Base-by-base conservation (phyloP, 208 protist species). In the Acanthamoeba pearcei region DNA sequence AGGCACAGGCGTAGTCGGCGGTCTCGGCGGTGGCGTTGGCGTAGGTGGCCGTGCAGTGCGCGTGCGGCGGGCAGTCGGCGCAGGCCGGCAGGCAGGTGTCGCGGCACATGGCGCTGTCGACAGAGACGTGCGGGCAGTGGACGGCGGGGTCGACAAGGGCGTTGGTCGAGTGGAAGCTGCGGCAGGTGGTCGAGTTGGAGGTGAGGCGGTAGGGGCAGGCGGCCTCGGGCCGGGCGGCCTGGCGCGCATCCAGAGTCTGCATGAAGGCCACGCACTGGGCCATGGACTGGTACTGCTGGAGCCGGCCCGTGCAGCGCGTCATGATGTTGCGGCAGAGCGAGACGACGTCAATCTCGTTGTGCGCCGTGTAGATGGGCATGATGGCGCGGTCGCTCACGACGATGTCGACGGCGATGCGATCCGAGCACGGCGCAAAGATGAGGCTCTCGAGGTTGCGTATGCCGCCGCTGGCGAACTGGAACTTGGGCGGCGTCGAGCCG, bases 161-260 rank as follows among this genome's bases (percentile, higher is more conserved):
- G 82, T 90, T 90, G 82, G n/a, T 35, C 5, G 82, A 9, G 82
- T 90, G 82, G 82, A 66, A 90, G 55, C 46, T 46, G n/a, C 82
- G 51, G 15, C 82, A 90, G 0, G 29, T 38, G 49, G 82, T 64
- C 82, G 82, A 55, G 53, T 90, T 90, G n/a, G 55, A 60, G 51
- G 82, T 66, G 8, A 90, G n/a, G 5, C 29, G n/a, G 82, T 49
- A 90, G 15, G 82, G 82, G 82, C 82, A 90, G 15, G 72, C 72
- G 19, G 72, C 5, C 8, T 80, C 38, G 10, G 72, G 72, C 6
- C 6, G 6, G 0, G 17, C 29, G 13, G 42, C 38, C 72, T 80
- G 38, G 32, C 35, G 27, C 13, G 68, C 27, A 32, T 76, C 68
- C 5, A 76, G 32, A 35, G 72, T 51, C 13, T 80, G 22, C 72